phyloP scores from a whole-genome alignment of 106 monocot genomes.

The Amphibolis antarctica region DNA sequence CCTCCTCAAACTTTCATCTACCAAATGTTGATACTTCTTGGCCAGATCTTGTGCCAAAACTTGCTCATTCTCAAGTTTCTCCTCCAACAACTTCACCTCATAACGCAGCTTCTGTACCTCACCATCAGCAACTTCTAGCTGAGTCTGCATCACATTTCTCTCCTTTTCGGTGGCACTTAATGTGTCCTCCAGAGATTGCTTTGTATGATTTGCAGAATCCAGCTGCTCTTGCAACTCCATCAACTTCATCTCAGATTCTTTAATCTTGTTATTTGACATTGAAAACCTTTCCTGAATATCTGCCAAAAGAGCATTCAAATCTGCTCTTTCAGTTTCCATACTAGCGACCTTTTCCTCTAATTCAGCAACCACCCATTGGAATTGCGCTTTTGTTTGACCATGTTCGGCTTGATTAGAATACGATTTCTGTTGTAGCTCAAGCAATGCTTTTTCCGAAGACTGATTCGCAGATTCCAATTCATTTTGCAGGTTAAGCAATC shows the following conservation, averaged over 20 bases:
- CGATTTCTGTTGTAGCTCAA: no score
- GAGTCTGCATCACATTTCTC: slow-evolving; percentile 13
- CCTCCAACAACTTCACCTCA: slow-evolving; percentile 21
- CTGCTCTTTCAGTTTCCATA: slow-evolving; percentile 45
- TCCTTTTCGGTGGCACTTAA: slow-evolving; percentile 6
- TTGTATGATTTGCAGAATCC: slow-evolving; percentile 8
- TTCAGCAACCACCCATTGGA: slow-evolving; percentile 15
- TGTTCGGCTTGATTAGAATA: slow-evolving; percentile 6
- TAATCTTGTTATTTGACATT: slow-evolving; percentile 15
- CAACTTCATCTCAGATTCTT: slow-evolving; percentile 30
- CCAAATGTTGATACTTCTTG: slow-evolving; percentile 23
- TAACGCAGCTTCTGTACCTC: slow-evolving; percentile 22
- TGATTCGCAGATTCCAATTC: slow-evolving; percentile 18
- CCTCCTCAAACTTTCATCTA: slow-evolving; percentile 18
- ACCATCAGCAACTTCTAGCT: slow-evolving; percentile 14
- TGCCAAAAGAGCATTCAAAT: slow-evolving; percentile 34
- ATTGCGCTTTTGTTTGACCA: slow-evolving; percentile 14
- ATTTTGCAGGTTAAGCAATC: slow-evolving; percentile 27
- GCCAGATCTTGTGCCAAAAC: slow-evolving; percentile 12
- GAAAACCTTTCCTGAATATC: slow-evolving; percentile 29
- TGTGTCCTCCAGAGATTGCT: slow-evolving; percentile 19
- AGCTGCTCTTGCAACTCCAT: slow-evolving; percentile 27
- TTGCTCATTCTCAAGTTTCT: slow-evolving; percentile 17
- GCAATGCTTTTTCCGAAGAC: no score
- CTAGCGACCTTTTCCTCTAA: slow-evolving; percentile 39